Evolutionary conservation across 2,329 filamentous ascomycete species (phyloP).

Genomic region (Zalaria sp.): DNA sequence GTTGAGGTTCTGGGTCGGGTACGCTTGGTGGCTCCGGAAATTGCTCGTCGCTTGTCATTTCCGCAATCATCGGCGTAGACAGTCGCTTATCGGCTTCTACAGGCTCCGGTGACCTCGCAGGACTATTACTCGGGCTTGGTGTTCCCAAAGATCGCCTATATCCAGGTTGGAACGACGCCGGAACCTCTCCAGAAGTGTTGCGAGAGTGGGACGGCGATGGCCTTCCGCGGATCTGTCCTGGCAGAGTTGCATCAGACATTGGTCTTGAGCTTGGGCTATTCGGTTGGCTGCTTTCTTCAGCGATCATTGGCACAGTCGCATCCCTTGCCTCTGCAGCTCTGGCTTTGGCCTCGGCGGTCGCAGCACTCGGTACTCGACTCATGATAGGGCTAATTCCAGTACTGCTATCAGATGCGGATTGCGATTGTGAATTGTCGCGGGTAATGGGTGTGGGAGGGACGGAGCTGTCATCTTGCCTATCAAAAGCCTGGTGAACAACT

Average conservation of each 20-base stretch:
- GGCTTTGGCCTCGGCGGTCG: slow-evolving; percentile 20
- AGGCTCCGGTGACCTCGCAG: slow-evolving; percentile 41
- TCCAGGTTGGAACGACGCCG: slow-evolving; percentile 30
- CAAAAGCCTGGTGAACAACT: slow-evolving; percentile 52
- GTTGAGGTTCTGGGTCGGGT: neutral
- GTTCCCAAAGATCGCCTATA: slow-evolving; percentile 45
- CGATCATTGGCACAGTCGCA: slow-evolving; percentile 37
- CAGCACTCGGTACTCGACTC: slow-evolving; percentile 36
- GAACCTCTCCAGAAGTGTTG: slow-evolving; percentile 2
- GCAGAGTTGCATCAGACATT: slow-evolving; percentile 17
- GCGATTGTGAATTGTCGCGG: slow-evolving; percentile 25
- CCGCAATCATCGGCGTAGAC: slow-evolving; percentile 7
- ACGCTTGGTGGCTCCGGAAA: neutral
- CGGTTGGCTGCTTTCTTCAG: slow-evolving; percentile 31
- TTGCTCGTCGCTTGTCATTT: slow-evolving; percentile 1
- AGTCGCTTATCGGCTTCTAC: slow-evolving; percentile 27
- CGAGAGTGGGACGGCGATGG: slow-evolving; percentile 22
- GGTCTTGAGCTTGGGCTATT: slow-evolving; percentile 15
- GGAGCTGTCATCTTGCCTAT: slow-evolving; percentile 38
- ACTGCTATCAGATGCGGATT: slow-evolving; percentile 50
- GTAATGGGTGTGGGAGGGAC: slow-evolving; percentile 39
- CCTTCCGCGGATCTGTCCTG: slow-evolving; percentile 18
- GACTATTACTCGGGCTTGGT: slow-evolving; percentile 45
- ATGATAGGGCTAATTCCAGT: slow-evolving; percentile 53
- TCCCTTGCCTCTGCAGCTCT: slow-evolving; percentile 25